Evolutionary conservation across 306 rosid genomes (phyloP).

Genomic region (Quercus suber): DNA sequence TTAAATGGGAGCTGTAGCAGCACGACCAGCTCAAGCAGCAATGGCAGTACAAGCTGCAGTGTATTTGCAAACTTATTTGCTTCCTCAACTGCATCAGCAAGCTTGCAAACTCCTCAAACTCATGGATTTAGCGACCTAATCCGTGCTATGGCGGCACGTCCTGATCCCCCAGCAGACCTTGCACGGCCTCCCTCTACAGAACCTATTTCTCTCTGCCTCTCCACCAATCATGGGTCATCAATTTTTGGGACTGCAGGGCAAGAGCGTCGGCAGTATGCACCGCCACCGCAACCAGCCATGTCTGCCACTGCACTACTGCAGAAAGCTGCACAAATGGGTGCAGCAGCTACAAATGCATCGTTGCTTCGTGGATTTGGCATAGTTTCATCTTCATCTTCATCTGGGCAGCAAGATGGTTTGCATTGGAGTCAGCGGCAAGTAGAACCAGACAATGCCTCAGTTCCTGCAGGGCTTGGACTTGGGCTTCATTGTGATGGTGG

Average conservation of each 20-base stretch:
- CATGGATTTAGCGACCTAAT: conserved; percentile 58
- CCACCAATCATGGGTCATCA: conserved; percentile 55
- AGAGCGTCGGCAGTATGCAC: conserved; percentile 54
- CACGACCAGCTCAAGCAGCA: conserved; percentile 55
- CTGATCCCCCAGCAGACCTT: conserved; percentile 47
- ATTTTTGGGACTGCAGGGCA: conserved; percentile 63
- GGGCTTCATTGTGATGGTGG: conserved; percentile 66
- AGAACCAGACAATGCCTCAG: conserved; percentile 46
- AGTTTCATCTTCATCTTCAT: conserved; percentile 52
- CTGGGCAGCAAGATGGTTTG: conserved; percentile 50
- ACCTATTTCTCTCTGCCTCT: conserved; percentile 78
- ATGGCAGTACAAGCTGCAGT: conserved; percentile 49
- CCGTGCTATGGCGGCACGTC: conserved; percentile 46
- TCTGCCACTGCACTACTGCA: conserved; percentile 94
- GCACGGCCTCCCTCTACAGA: conserved; percentile 50
- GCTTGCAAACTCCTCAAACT: conserved; percentile 51
- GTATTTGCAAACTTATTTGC: conserved; percentile 80
- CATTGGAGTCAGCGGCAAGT: conserved; percentile 66
- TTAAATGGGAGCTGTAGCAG: conserved; percentile 51
- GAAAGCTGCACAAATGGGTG: conserved; percentile 94
- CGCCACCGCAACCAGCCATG: conserved; percentile 71
- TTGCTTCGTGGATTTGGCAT: conserved; percentile 80
- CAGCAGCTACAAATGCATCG: conserved; percentile 66
- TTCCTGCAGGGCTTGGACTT: conserved; percentile 66
- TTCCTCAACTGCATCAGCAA: conserved; percentile 55